Base-by-base conservation (phyloP, 257 asterid genomes). In the Striga asiatica region DNA sequence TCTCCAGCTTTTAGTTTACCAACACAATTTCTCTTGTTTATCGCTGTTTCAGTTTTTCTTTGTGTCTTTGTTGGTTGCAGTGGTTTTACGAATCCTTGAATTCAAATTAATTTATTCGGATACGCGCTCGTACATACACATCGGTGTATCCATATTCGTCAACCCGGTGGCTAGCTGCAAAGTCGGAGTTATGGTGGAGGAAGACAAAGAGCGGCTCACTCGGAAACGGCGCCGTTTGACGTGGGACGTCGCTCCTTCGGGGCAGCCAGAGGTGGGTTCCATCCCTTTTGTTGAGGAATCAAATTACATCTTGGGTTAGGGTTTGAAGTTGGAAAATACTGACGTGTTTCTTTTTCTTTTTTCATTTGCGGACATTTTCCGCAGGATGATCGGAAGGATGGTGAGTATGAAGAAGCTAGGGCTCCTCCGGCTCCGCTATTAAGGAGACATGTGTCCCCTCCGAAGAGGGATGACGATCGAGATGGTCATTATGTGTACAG, bases 401-500 rank as follows among this genome's bases (percentile, higher is more conserved):
- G 54, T 13, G 76, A 66, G 51, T 78, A 72, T 56, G 61, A 50
- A 32, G 83, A 65, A 47, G 66, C 70, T 9, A 37, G 62, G 72
- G 60, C 45, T 17, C 75, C 64, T 45, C 71, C 69, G 47, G 62
- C 65, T 28, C 65, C 75, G 54, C n/a, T 48, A 42, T 49, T 61
- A 62, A 70, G 72, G 62, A 70, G 74, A 50, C 76, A 82, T 51
- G 71, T 66, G 8, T 74, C 95, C 21, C 93, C 93, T 6, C 95
- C 87, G 45, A 66, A 35, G 76, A 85, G 95, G 62, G 77, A 78
- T 10, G 95, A 82, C 38, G 89, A 85, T 64, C 75, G 65, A 14
- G 83, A 80, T 54, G 95, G 95, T 34, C 89, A 85, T 67, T 85
- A 80, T 66, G 81, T 82, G 70, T 85, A 65, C 65, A 65, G 56